Percentiles rank a stretch among this genome's conserved stretches.
Evolutionary conservation across 148 eudicot species (phyloP).

Genomic region (Camellia granthamiana): DNA sequence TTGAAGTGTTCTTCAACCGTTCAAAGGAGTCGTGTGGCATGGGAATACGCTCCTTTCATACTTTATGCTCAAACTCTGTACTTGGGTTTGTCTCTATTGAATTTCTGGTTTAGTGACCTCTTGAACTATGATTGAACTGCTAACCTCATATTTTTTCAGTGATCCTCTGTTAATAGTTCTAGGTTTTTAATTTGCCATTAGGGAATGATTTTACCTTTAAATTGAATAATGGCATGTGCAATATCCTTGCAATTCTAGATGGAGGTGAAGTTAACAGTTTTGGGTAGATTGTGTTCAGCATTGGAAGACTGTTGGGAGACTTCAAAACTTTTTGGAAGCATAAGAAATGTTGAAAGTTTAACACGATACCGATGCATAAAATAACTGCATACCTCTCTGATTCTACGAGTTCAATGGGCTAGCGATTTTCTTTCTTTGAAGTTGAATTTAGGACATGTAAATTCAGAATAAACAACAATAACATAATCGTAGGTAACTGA

Average conservation of each 20-base stretch:
- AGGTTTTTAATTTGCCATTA: neutral
- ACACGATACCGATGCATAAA: too few species aligned
- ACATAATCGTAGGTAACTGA: too few species aligned
- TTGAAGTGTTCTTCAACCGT: neutral
- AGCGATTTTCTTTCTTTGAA: too few species aligned
- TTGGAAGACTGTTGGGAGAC: too few species aligned
- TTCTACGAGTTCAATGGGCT: too few species aligned
- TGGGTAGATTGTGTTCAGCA: neutral
- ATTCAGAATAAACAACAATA: too few species aligned
- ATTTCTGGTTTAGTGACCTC: slow-evolving; percentile 7
- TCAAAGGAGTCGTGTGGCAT: neutral
- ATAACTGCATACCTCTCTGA: too few species aligned
- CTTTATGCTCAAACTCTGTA: neutral
- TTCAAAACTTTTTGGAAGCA: too few species aligned
- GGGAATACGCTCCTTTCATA: neutral
- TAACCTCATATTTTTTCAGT: neutral
- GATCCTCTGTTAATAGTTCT: neutral
- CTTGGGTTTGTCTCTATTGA: neutral
- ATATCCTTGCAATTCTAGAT: neutral
- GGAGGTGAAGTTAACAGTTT: neutral
- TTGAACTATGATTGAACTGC: neutral
- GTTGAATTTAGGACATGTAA: too few species aligned
- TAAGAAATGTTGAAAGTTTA: too few species aligned
- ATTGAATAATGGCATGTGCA: neutral
- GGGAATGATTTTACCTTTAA: neutral